Base-by-base conservation (phyloP, 2,329 filamentous ascomycete genomes). In the Cladobotryum mycophilum region DNA sequence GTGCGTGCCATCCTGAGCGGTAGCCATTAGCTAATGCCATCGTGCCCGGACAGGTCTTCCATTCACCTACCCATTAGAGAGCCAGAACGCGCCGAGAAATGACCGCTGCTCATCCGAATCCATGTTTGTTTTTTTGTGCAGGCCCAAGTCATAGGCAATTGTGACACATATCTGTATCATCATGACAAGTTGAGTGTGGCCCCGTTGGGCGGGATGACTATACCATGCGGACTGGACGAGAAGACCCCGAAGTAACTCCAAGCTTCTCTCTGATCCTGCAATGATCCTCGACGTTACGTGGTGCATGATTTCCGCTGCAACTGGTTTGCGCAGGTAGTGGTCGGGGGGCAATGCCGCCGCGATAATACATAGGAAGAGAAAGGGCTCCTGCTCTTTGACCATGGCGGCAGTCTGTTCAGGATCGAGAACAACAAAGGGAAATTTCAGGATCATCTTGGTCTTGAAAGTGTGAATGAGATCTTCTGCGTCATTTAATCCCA, bases 321-420 rank as follows among this genome's bases (percentile, higher is more conserved):
- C 30, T 1, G 38, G 37, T 30, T 47, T 51, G 8, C 48, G 51
- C 15, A 53, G 25, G 14, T 37, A 38, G 12, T 53, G 48, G 3
- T 38, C 51, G 30, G 41, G 43, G 37, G 48, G 22, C 5, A 53
- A 18, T 15, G 44, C 25, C n/a, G 48, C 48, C 13, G 51, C 15
- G 17, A 51, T 33, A 22, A 53, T 41, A 43, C 48, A 38, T 17
- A 53, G 51, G 34, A 53, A 53, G 34, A 53, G 51, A n/a, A 53
- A 45, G 14, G 51, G 51, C 15, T 53, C 48, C 5, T 44, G 22
- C n/a, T 43, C 33, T n/a, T 42, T 30, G 14, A 53, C 42, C 11
- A 30, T 17, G 8, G 14, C 15, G 12, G 25, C 48, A 4, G 33
- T 53, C 7, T 53, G 51, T 6, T 44, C 35, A 13, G 43, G 43